Conservation (phyloP, 805 yeast species). For the Scheffersomyces stipitis region DNA sequence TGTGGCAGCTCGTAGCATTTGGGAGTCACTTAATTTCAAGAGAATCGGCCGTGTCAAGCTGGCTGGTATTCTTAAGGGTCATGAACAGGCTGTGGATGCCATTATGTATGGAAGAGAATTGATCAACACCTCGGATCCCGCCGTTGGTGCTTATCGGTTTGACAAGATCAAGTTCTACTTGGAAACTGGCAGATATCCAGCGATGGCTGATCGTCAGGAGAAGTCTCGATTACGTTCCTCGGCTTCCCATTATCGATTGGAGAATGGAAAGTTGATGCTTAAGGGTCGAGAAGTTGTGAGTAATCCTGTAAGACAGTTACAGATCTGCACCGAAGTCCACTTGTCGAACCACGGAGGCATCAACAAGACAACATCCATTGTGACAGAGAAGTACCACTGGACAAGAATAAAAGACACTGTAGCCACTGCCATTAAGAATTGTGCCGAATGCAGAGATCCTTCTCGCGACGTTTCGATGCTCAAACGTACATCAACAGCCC, state of each 20-base stretch:
- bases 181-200: conserved; percentile 85
- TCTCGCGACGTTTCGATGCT: conserved; percentile 19
- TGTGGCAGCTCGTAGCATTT: conserved; percentile 73
- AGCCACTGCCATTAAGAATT: conserved; percentile 70
- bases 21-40: conserved; percentile 75
- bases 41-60: conserved; percentile 77
- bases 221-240: conserved; percentile 82
- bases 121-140: conserved; percentile 52
- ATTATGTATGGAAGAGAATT: conserved; percentile 81
- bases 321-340: conserved; percentile 73
- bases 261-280: conserved; percentile 70
- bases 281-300: conserved; percentile 83
- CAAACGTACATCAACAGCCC: conserved; percentile 10
- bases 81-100: conserved; percentile 83
- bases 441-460: conserved; percentile 68
- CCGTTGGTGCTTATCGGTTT: conserved; percentile 58
- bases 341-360: conserved; percentile 77
- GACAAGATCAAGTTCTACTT: conserved; percentile 77
- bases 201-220: conserved; percentile 75
- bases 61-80: conserved; percentile 87
- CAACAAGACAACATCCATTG: conserved; percentile 76
- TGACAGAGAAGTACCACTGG: conserved; percentile 88
- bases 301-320: conserved; percentile 71
- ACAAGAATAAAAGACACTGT: conserved; percentile 86
- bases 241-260: conserved; percentile 72